Evolutionary conservation across 257 asterid species (phyloP), one percentile per base, ranked within the genome.

Genomic region (Solanum pimpinellifolium): DNA sequence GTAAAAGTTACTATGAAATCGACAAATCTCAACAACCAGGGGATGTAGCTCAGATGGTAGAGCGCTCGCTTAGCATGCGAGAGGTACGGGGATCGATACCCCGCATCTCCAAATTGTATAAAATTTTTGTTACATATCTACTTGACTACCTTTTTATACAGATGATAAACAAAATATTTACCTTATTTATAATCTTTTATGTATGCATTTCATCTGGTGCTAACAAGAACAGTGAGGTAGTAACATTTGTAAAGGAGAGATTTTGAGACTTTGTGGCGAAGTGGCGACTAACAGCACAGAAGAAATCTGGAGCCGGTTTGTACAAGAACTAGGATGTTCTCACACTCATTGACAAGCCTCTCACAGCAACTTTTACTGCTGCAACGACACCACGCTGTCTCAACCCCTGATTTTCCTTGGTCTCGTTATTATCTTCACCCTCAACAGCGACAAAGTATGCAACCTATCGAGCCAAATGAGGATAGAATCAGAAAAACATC

Each of bases 391-490:
- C 91, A 18, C 91, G 94, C 87, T 96, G 99, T 78, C 90, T 89
- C 90, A 92, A 74, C 33, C 88, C 91, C 8, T 46, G 87, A 4
- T 91, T 85, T 87, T 88, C 95, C 13, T 87, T 86, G 76, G 86
- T 87, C 87, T 83, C 86, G 60, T 90, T 87, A 20, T 42, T 83
- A 49, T 91, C 93, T 1, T 89, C 90, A 66, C 93, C 89, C 88
- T 95, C 98, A 88, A 94, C 93, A 23, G 97, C 98, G 5, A 96
- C 99, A 89, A 93, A 96, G 93, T 94, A 97, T 27, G 98, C 94
- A 59, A 97, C 96, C 99, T 97, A 93, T 78, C 10, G 2, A 46
- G 9, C 84, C 66, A 78, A 78, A 46, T 46, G 66, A 73, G 66
- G 27, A 52, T 23, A 52, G 62, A 52, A 52, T 52, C 59, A 49